Conservation (phyloP, 1,139 yeast genomes). For the Taphrina pruni region DNA sequence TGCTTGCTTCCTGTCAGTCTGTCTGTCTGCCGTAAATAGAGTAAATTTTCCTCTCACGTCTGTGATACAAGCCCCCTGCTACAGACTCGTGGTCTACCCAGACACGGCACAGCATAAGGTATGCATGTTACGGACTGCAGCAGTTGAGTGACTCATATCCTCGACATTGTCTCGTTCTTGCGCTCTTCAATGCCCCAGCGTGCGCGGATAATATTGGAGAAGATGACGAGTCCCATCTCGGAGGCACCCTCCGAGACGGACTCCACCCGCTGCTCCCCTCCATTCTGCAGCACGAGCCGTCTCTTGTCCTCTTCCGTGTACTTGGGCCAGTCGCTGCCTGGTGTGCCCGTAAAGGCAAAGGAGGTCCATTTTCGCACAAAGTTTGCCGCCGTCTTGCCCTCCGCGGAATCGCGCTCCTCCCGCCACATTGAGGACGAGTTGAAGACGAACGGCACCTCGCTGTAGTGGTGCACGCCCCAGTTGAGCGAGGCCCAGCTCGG, state of each 20-base stretch:
- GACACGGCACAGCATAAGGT: background rate
- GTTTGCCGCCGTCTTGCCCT: constrained; percentile 23
- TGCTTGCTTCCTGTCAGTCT: background rate
- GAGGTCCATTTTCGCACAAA: constrained; percentile 30
- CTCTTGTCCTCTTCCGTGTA: constrained; percentile 15
- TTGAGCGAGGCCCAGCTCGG: constrained; percentile 20
- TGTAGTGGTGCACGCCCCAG: constrained; percentile 33
- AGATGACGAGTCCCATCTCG: constrained; percentile 5
- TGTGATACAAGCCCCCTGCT: no score
- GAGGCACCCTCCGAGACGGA: constrained; percentile 12
- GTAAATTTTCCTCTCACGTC: no score
- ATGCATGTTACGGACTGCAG: background rate
- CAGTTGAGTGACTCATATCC: constrained; percentile 1
- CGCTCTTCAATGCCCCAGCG: constrained; percentile 28
- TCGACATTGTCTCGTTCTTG: constrained; percentile 11
- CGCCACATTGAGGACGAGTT: constrained; percentile 28
- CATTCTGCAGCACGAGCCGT: constrained; percentile 15
- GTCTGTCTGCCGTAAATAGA: no score
- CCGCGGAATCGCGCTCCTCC: constrained; percentile 5
- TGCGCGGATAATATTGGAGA: constrained; percentile 7
- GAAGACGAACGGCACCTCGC: constrained; percentile 34
- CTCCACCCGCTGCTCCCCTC: constrained; percentile 15
- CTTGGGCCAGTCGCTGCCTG: constrained; percentile 16
- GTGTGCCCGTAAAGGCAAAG: constrained; percentile 30
- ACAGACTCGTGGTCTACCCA: no score